Evolutionary conservation across 2,329 filamentous ascomycete species (phyloP).

Genomic region (Cladosporium sp.): DNA sequence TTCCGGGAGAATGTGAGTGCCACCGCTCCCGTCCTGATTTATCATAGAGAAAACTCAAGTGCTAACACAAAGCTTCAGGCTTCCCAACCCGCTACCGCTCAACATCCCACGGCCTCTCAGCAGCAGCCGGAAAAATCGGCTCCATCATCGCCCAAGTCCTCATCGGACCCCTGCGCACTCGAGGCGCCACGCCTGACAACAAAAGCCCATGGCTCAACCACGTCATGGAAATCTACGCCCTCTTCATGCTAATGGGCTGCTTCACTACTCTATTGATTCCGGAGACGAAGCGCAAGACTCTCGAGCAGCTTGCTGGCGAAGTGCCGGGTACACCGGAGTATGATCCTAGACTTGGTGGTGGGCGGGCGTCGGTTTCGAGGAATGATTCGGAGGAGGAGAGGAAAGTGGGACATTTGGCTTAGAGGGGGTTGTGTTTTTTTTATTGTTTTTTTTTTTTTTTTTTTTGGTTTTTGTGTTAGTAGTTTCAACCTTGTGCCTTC

Average conservation of each 20-base stretch:
- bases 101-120: slow-evolving; percentile 46
- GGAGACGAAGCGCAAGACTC: slow-evolving; percentile 61
- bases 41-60: neutral
- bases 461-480: no score
- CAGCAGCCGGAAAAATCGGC: slow-evolving; percentile 45
- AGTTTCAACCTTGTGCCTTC: no score
- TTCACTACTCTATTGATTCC: slow-evolving; percentile 68
- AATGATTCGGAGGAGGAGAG: slow-evolving; percentile 8
- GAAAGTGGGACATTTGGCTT: neutral
- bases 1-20: slow-evolving; percentile 38
- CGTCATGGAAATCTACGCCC: slow-evolving; percentile 70
- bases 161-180: slow-evolving; percentile 48
- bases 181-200: slow-evolving; percentile 49
- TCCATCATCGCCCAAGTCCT: slow-evolving; percentile 47
- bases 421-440: no score
- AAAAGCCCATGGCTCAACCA: slow-evolving; percentile 64
- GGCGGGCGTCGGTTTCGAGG: slow-evolving; percentile 6
- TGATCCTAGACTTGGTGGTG: slow-evolving; percentile 32
- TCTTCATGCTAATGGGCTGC: slow-evolving; percentile 73
- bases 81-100: slow-evolving; percentile 47
- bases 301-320: slow-evolving; percentile 68
- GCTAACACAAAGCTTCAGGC: slow-evolving; percentile 23
- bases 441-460: no score
- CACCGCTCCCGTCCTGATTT: neutral
- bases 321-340: slow-evolving; percentile 52